A percentile compares a stretch with the other conserved stretches of the same genome.
phyloP scores from a whole-genome alignment of 2,329 filamentous ascomycete genomes.

The Cladosporium austrohemisphaericum region DNA sequence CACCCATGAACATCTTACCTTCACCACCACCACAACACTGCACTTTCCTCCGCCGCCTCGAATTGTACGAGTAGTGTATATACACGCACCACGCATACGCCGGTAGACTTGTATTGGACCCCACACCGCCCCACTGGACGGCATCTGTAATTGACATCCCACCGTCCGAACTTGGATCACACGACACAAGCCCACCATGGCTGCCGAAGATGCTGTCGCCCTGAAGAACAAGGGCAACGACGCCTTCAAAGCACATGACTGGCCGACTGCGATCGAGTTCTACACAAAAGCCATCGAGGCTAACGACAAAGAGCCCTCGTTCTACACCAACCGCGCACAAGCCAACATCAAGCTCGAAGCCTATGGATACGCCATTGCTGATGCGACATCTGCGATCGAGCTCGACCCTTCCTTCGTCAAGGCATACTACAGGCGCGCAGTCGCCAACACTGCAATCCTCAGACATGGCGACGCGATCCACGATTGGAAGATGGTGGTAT shows the following conservation, averaged over 20 bases:
- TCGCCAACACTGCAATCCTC: constrained; percentile 87
- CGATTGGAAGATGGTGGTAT: constrained; percentile 88
- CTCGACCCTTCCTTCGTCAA: constrained; percentile 85
- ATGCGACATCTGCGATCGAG: constrained; percentile 87
- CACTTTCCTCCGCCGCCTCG: neutral
- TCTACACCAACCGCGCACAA: constrained; percentile 92
- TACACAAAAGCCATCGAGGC: constrained; percentile 86
- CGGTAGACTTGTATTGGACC: neutral
- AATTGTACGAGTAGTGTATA: no score
- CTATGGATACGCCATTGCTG: constrained; percentile 86
- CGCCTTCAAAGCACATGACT: constrained; percentile 84
- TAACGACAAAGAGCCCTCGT: constrained; percentile 79
- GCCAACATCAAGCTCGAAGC: constrained; percentile 94
- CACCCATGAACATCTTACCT: no score
- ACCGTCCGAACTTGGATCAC: neutral
- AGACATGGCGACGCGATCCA: constrained; percentile 81
- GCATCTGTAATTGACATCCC: neutral
- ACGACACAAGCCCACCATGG: constrained; percentile 24
- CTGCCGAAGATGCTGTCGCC: constrained; percentile 61
- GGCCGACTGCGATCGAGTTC: constrained; percentile 72
- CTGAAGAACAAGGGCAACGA: constrained; percentile 94
- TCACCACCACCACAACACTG: neutral
- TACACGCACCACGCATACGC: neutral
- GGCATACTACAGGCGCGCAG: constrained; percentile 91
- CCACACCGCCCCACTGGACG: neutral